These are phyloP conservation scores for Leishmania mexicana DNA, from an alignment of 208 protist genomes.

Conservation along the genomic window DNA sequence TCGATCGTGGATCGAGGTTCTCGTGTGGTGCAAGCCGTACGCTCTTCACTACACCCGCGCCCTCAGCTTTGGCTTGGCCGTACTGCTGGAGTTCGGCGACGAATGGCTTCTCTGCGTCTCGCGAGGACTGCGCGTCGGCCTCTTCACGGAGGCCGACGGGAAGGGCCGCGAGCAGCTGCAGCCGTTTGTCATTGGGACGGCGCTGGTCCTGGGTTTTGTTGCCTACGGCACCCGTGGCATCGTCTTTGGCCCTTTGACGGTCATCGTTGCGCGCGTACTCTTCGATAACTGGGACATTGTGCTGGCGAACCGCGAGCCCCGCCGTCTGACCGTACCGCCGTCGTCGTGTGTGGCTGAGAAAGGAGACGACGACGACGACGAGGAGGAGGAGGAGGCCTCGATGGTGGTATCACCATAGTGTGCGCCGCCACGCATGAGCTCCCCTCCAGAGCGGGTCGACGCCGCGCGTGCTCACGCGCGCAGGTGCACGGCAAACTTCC, in stretches of 20 bases:
- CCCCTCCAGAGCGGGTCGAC: neutral
- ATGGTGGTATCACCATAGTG: neutral
- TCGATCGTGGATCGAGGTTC: slow-evolving; percentile 10
- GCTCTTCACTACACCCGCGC: slow-evolving; percentile 26
- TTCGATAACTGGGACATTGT: slow-evolving; percentile 79
- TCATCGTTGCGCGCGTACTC: slow-evolving; percentile 72
- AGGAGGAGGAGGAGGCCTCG: neutral
- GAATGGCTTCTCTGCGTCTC: slow-evolving; percentile 76
- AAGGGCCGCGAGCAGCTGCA: slow-evolving; percentile 46
- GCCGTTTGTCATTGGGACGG: slow-evolving; percentile 59
- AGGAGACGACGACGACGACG: slow-evolving; percentile 1
- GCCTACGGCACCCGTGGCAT: slow-evolving; percentile 64
- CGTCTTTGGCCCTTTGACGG: slow-evolving; percentile 67
- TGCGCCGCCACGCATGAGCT: neutral
- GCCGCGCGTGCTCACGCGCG: neutral
- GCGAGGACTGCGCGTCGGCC: slow-evolving; percentile 42
- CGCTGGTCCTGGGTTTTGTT: slow-evolving; percentile 70
- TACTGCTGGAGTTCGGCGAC: slow-evolving; percentile 49
- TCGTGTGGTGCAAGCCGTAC: slow-evolving; percentile 23
- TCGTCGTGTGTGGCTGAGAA: neutral
- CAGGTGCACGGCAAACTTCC: neutral
- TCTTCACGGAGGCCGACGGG: slow-evolving; percentile 24
- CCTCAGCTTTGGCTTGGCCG: slow-evolving; percentile 36
- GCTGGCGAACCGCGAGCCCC: slow-evolving; percentile 8
- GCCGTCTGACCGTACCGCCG: neutral